Percentiles rank a stretch among this genome's conserved stretches.
Evolutionary conservation across 2,329 filamentous ascomycete genomes (phyloP).

Genomic region (Hypoxylon sp.): DNA sequence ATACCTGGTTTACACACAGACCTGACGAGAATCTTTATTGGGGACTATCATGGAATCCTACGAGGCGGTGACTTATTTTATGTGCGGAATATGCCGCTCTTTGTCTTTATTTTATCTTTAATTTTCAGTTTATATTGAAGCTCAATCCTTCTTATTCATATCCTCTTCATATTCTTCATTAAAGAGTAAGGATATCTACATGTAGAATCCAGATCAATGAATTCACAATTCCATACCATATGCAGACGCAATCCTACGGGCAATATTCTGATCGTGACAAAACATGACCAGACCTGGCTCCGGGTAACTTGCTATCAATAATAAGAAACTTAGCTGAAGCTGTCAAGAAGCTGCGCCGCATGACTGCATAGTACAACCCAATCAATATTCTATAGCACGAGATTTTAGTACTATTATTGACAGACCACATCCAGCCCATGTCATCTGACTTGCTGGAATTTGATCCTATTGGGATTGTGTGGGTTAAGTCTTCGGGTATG

Average conservation of each 20-base stretch:
- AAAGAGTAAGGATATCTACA: too few relatives aligned
- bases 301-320: neutral
- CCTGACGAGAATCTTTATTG: too few relatives aligned
- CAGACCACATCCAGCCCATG: slow-evolving; percentile 17
- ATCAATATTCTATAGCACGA: slow-evolving; percentile 3
- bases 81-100: too few relatives aligned
- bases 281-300: slow-evolving; percentile 4
- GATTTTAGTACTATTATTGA: slow-evolving; percentile 9
- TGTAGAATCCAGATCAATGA: slow-evolving; percentile 2
- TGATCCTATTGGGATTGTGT: slow-evolving; percentile 1
- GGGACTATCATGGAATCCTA: too few relatives aligned
- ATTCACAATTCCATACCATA: neutral
- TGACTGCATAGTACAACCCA: slow-evolving; percentile 16
- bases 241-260: slow-evolving; percentile 10
- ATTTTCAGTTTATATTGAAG: too few relatives aligned
- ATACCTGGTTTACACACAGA: too few relatives aligned
- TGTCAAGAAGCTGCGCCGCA: slow-evolving; percentile 14
- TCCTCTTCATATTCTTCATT: too few relatives aligned
- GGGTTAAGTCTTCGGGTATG: too few relatives aligned
- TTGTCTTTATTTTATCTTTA: too few relatives aligned
- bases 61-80: too few relatives aligned
- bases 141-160: too few relatives aligned
- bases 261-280: neutral
- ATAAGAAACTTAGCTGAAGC: slow-evolving; percentile 6
- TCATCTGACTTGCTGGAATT: slow-evolving; percentile 23